These are phyloP conservation scores for Westerdykella aurantiaca DNA, from an alignment of 2,329 filamentous ascomycete genomes.

Conservation along the genomic window DNA sequence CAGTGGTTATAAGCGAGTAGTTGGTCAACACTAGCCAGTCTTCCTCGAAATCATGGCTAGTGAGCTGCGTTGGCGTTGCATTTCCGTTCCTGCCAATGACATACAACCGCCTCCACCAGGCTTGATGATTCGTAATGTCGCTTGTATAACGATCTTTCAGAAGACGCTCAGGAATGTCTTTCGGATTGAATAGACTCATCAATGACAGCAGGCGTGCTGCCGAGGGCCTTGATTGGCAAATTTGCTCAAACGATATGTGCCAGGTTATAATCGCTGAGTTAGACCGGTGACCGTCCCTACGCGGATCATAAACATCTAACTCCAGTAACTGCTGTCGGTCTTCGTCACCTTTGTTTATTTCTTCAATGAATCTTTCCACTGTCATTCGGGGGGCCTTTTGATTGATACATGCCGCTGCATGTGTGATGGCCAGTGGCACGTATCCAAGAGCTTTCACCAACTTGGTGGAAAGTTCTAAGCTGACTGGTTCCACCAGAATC, in stretches of 20 bases:
- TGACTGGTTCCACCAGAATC: conserved; percentile 3
- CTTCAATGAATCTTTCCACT: conserved; percentile 32
- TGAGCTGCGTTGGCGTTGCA: not conserved
- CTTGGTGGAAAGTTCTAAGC: not conserved
- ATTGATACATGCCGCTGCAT: conserved; percentile 29
- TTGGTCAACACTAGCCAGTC: conserved; percentile 1
- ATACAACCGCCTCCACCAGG: not conserved
- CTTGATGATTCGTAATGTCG: not conserved
- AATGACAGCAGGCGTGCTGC: conserved; percentile 41
- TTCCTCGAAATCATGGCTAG: not conserved
- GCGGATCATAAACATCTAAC: conserved; percentile 7
- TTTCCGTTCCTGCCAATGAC: not conserved
- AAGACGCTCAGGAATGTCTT: conserved; percentile 34
- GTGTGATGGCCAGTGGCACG: conserved; percentile 32
- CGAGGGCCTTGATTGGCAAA: conserved; percentile 17
- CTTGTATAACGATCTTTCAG: conserved; percentile 1
- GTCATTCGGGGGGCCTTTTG: conserved; percentile 3
- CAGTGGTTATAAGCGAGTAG: conserved; percentile 8
- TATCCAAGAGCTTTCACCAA: conserved; percentile 17
- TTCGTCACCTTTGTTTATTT: conserved; percentile 32
- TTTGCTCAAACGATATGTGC: conserved; percentile 25
- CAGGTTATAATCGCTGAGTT: conserved; percentile 35
- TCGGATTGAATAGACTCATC: conserved; percentile 44
- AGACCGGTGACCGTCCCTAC: conserved; percentile 25
- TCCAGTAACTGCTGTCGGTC: conserved; percentile 14